Base-by-base conservation (phyloP, 23 red algal genomes). In the Cyanidiococcus yangmingshanensis region DNA sequence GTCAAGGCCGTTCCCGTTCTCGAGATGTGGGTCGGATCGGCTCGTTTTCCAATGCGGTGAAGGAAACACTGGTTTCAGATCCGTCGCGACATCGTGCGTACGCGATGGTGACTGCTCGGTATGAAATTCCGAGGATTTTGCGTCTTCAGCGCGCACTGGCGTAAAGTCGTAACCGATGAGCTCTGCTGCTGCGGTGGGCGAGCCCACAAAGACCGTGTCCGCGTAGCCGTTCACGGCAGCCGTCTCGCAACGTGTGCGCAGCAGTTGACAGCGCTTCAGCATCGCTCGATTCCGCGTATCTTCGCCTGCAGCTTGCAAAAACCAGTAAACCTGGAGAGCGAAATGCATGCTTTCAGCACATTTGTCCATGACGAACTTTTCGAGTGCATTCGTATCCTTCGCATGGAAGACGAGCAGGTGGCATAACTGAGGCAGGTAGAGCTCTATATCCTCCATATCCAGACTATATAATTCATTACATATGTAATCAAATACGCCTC, bases 301-400 rank as follows among this genome's bases (percentile, higher is more conserved):
- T 68, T 98, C 94, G 30, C 85, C 77, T 18, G 94, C 94, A 2
- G 94, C 87, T 71, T 98, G 88, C 40, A 98, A 37, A 77, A 91
- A 98, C 94, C 94, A 98, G 82, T 91, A 98, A 35, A 98, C 94
- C 83, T 98, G 88, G 40, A 98, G 51, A 50, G 94, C 94, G 57
- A 98, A 84, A 38, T 98, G 94, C 88, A 98, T 91, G 74, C 74
- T 80, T 24, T 89, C 75, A 36, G 94, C 82, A 51, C 94, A 98
- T 59, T 88, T 88, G 68, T 98, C 94, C 87, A 98, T 89, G 41
- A 98, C 67, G 74, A 98, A 98, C 35, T 84, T 79, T 74, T 98
- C 94, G 26, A 98, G 59, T 37, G 85, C 87, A 12, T 78, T 75
- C 0, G 88, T 87, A 38, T 87, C 75, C 25, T 79, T 79, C 37